Percentiles rank a stretch among this genome's conserved stretches.
phyloP scores from a whole-genome alignment of 2,329 filamentous ascomycete genomes.

The Aspergillus sp. region DNA sequence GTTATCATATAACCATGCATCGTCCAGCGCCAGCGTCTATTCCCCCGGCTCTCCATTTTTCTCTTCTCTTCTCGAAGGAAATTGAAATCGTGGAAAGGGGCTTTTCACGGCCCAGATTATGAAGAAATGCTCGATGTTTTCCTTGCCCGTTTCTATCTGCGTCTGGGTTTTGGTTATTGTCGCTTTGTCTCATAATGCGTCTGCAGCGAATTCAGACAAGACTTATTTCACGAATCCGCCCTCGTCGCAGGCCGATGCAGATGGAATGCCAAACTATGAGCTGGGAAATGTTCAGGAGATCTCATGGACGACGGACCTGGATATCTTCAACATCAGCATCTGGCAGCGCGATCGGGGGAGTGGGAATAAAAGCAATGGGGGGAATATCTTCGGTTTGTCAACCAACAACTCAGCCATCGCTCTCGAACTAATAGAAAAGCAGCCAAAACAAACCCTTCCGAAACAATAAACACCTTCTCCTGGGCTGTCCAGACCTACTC shows the following conservation, averaged over 20 bases:
- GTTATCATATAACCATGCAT: not conserved
- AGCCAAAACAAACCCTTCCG: not conserved
- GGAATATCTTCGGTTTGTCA: slow-evolving; percentile 6
- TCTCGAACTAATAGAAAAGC: not conserved
- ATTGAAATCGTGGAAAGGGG: not conserved
- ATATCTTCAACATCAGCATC: slow-evolving; percentile 7
- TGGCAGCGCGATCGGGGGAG: not conserved
- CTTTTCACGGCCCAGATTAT: not conserved
- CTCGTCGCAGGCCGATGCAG: not conserved
- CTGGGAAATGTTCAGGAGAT: not conserved
- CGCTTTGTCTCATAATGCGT: not conserved
- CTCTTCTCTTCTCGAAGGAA: not conserved
- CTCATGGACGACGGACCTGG: slow-evolving; percentile 3
- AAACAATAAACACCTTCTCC: not conserved
- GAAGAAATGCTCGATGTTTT: not conserved
- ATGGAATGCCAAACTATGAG: not conserved
- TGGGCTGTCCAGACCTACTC: slow-evolving; percentile 8
- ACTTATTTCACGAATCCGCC: slow-evolving; percentile 6
- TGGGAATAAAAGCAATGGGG: not conserved
- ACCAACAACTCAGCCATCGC: not conserved
- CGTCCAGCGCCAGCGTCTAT: not conserved
- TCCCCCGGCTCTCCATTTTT: not conserved
- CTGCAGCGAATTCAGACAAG: not conserved
- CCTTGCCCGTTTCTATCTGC: not conserved
- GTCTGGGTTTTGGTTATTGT: not conserved